Evolutionary conservation across 805 yeast species (phyloP), one percentile per base, ranked within the genome.

Genomic region (Candida peoriensis): DNA sequence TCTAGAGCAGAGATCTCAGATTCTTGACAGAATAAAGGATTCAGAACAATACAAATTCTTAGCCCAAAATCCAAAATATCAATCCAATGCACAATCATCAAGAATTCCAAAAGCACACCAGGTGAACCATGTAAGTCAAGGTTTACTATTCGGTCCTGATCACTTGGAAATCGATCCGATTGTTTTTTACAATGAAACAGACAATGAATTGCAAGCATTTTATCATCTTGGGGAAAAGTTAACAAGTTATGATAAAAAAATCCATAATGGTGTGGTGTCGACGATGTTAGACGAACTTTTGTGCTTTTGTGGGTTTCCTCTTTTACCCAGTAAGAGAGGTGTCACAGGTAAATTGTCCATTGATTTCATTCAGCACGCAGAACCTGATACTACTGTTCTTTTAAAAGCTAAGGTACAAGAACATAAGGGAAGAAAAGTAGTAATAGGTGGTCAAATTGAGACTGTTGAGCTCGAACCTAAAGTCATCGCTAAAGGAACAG

Each of bases 201-300:
- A 65, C 2, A 75, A 76, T 1, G 77, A 78, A 42, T 45, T 84
- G 36, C 68, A 72, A 7, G 76, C 80, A 2, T 78, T 85, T 48
- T 77, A 77, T 47, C 88, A 84, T 48, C 54, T 89, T 24, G 96
- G 96, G 2, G 54, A 63, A 5, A 66, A 70, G 24, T 54, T 88
- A 24, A 66, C 77, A 6, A 85, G 89, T 33, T 74, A 72, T 32
- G 82, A 79, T 32, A 85, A 85, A 1, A 75, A 76, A 34, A 73
- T 90, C 14, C 95, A 87, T 54, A 81, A 83, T 48, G 96, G 97
- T 4, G 67, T 89, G 4, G 59, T 85, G 5, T 72, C 94, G 2
- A 78, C 95, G 2, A 56, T 90, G 11, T 44, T 90, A 34, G 97
- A 90, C 58, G 97, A 89, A 54, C 81, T 82, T 0, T 61, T 90